These are phyloP conservation scores for Schwanniomyces sp. DNA, from an alignment of 805 yeast species.

Conservation along the genomic window DNA sequence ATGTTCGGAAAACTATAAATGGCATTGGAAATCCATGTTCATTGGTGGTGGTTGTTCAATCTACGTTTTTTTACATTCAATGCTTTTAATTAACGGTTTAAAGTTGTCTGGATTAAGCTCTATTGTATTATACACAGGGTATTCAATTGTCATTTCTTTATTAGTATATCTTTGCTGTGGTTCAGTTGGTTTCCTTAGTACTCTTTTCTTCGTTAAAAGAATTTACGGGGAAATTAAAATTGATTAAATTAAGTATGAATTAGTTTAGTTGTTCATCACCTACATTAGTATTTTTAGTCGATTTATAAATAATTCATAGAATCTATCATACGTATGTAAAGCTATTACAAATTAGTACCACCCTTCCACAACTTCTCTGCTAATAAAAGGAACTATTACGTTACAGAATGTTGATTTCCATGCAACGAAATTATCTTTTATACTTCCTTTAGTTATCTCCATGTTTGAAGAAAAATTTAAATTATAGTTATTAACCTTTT, in stretches of 20 bases:
- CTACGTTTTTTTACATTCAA: constrained; percentile 82
- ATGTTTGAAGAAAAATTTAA: constrained; percentile 21
- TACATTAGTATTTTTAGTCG: background rate
- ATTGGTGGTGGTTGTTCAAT: constrained; percentile 87
- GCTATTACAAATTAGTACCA: constrained; percentile 24
- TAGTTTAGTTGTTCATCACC: background rate
- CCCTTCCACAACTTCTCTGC: constrained; percentile 34
- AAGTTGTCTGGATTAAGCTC: constrained; percentile 71
- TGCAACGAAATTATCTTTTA: constrained; percentile 6
- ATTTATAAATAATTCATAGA: background rate
- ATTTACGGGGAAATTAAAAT: constrained; percentile 86
- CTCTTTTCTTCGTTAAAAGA: constrained; percentile 69
- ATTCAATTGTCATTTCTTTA: constrained; percentile 68
- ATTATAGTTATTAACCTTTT: constrained; percentile 23
- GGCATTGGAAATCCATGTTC: constrained; percentile 95
- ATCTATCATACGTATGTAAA: constrained; percentile 2
- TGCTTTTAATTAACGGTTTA: constrained; percentile 66
- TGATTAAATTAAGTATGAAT: constrained; percentile 41
- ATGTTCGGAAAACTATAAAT: constrained; percentile 88
- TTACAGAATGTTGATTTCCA: constrained; percentile 21
- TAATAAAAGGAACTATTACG: constrained; percentile 24
- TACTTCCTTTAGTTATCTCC: constrained; percentile 1
- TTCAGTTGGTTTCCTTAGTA: constrained; percentile 77
- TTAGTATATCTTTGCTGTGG: constrained; percentile 84
- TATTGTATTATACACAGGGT: constrained; percentile 77